A percentile compares a stretch with the other conserved stretches of the same genome.
Conservation (phyloP, 176 grass and related monocot genomes). For the Carex kokanica region DNA sequence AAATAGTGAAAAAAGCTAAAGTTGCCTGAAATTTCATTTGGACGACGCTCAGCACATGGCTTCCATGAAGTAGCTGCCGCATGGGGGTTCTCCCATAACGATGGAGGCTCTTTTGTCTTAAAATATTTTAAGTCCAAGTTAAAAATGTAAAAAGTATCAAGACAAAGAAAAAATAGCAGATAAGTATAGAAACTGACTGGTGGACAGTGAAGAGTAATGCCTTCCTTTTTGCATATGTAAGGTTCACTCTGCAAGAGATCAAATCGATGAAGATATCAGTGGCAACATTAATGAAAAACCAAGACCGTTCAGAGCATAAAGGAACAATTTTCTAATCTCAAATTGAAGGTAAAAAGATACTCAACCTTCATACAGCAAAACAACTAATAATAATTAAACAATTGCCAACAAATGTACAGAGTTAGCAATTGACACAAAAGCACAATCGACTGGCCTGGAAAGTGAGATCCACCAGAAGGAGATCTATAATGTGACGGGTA, state of each 20-base stretch:
- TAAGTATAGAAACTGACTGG: conserved; percentile 36
- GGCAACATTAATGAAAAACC: background rate
- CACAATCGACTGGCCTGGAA: background rate
- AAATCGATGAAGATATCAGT: conserved; percentile 2
- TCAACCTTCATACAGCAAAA: background rate
- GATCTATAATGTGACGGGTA: background rate
- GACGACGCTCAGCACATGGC: conserved; percentile 65
- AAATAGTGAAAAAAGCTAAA: conserved; percentile 1
- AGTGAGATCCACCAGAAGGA: background rate
- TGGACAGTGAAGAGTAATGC: conserved; percentile 85
- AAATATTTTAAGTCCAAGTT: conserved; percentile 14
- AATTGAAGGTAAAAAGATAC: background rate
- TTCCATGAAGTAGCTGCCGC: conserved; percentile 78
- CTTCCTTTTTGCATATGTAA: conserved; percentile 87
- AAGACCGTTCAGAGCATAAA: background rate
- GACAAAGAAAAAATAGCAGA: conserved; percentile 13
- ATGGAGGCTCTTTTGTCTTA: conserved; percentile 50
- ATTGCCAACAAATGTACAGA: background rate
- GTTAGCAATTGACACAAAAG: background rate
- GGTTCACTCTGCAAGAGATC: conserved; percentile 53
- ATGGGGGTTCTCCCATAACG: conserved; percentile 94
- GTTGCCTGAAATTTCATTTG: conserved; percentile 68
- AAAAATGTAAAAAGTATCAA: background rate
- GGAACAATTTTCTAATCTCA: conserved; percentile 15
- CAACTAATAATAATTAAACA: background rate